phyloP scores from a whole-genome alignment of 371 early-diverging fungal species.

The Catenaria anguillulae region DNA sequence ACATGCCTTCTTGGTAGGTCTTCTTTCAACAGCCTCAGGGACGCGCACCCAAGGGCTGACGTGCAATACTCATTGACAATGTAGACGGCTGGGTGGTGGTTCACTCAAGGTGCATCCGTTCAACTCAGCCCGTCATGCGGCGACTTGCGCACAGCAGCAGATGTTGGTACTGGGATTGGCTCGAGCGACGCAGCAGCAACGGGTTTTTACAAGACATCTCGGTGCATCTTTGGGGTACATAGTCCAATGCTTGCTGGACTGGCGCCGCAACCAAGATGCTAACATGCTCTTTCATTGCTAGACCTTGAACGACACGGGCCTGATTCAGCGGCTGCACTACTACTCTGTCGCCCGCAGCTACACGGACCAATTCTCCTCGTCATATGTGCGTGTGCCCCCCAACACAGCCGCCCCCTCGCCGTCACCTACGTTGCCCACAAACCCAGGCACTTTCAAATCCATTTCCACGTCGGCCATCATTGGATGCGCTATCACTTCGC shows the following conservation, averaged over 20 bases:
- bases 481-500: too few relatives aligned
- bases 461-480: too few relatives aligned
- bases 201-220: neutral
- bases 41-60: too few relatives aligned
- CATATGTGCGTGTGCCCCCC: too few relatives aligned
- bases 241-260: too few relatives aligned
- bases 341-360: neutral
- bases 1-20: neutral
- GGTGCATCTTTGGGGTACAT: slow-evolving; percentile 3
- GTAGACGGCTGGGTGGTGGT: slow-evolving; percentile 1
- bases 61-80: too few relatives aligned
- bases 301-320: neutral
- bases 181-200: neutral
- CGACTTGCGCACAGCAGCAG: neutral
- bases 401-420: too few relatives aligned
- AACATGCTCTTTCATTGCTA: too few relatives aligned
- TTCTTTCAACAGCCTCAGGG: too few relatives aligned
- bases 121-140: neutral
- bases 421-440: too few relatives aligned
- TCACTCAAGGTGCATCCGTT: neutral
- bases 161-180: neutral
- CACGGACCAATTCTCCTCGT: neutral
- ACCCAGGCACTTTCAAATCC: too few relatives aligned
- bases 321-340: neutral
- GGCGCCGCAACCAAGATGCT: too few relatives aligned